Evolutionary conservation across 352 stramenopile genomes (phyloP).

Genomic region (Pythium biforme): DNA sequence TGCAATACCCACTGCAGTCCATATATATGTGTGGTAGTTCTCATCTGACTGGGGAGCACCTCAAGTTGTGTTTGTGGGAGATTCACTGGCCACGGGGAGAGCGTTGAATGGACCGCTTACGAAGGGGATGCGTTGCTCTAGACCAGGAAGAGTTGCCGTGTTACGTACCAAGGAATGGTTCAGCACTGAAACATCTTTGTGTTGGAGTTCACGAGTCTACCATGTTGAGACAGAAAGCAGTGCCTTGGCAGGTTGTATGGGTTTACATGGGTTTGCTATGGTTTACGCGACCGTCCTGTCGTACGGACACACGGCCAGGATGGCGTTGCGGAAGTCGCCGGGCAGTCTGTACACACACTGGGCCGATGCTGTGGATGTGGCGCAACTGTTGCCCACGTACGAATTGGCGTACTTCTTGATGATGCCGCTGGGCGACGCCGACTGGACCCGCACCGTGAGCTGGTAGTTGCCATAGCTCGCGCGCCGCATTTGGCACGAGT

Average conservation of each 20-base stretch:
- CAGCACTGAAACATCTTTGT: too few species aligned
- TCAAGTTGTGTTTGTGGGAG: too few species aligned
- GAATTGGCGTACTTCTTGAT: slow-evolving; percentile 51
- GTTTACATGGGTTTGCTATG: background rate
- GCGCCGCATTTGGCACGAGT: slow-evolving; percentile 50
- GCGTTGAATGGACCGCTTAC: background rate
- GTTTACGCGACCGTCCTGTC: slow-evolving; percentile 22
- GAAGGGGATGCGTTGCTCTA: background rate
- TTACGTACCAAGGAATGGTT: background rate
- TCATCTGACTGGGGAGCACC: background rate
- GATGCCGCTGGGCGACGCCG: slow-evolving; percentile 26
- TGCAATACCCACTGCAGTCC: too few species aligned
- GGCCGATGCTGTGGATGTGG: slow-evolving; percentile 23
- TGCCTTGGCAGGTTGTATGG: too few species aligned
- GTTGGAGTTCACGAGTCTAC: too few species aligned
- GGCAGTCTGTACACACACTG: slow-evolving; percentile 53
- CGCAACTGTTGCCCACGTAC: slow-evolving; percentile 70
- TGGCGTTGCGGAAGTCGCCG: slow-evolving; percentile 31
- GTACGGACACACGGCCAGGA: slow-evolving; percentile 25
- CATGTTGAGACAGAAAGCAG: too few species aligned
- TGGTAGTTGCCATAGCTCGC: slow-evolving; percentile 73
- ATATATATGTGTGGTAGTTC: background rate
- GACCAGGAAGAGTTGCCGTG: background rate
- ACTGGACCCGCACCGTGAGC: slow-evolving; percentile 57
- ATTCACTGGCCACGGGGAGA: background rate